Evolutionary conservation across 257 asterid species (phyloP).

Genomic region (Oldenlandia corymbosa): DNA sequence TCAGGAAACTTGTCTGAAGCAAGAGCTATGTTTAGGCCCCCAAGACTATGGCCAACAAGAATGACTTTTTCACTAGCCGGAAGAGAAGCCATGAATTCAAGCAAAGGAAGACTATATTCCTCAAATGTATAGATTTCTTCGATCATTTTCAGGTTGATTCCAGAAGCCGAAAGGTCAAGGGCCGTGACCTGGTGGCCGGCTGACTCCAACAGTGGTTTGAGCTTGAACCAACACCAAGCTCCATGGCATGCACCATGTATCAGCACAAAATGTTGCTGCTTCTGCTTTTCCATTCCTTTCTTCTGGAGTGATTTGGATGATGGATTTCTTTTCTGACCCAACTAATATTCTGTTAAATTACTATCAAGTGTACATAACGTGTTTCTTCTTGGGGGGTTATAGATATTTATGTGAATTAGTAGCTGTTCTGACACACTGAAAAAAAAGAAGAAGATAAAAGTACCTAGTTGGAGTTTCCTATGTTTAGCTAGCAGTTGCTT

Average conservation of each 20-base stretch:
- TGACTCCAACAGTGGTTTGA: constrained; percentile 15
- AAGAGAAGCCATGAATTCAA: constrained; percentile 28
- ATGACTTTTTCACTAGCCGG: constrained; percentile 19
- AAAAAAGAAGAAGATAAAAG: too few species aligned
- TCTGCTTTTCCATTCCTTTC: too few species aligned
- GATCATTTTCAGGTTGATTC: constrained; percentile 22
- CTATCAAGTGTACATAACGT: too few species aligned
- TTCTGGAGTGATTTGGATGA: too few species aligned
- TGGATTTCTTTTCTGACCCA: too few species aligned
- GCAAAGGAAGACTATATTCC: constrained; percentile 18
- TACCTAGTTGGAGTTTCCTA: too few species aligned
- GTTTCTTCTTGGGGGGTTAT: too few species aligned
- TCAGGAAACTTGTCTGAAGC: constrained; percentile 38
- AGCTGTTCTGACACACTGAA: too few species aligned
- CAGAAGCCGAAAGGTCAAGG: constrained; percentile 30
- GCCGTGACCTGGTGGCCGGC: constrained; percentile 31
- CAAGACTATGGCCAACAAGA: constrained; percentile 34
- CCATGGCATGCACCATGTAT: constrained; percentile 34
- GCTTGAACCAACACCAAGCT: constrained; percentile 41
- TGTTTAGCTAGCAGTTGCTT: too few species aligned
- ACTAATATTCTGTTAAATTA: too few species aligned
- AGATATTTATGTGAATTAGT: too few species aligned
- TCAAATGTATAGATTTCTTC: constrained; percentile 17
- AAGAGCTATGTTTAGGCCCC: constrained; percentile 30
- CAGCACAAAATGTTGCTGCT: constrained; percentile 34